A percentile compares a stretch with the other conserved stretches of the same genome.
These are phyloP conservation scores for Alloascoidea hylecoeti DNA, from an alignment of 805 yeast species.

Conservation along the genomic window DNA sequence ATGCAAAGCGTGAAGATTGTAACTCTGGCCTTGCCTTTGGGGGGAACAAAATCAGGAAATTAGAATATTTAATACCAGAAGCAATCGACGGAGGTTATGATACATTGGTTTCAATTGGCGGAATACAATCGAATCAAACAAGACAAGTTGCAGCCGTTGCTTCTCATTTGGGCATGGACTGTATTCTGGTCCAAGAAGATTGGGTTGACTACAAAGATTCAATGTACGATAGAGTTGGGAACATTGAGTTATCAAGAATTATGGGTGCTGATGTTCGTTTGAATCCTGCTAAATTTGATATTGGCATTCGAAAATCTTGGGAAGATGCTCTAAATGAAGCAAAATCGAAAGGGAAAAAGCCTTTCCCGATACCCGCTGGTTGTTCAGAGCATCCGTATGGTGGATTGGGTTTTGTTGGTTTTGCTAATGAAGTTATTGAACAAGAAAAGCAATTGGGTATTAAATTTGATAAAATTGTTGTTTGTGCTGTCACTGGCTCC, in stretches of 20 bases:
- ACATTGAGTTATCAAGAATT: constrained; percentile 21
- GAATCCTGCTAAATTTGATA: constrained; percentile 20
- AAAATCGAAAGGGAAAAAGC: constrained; percentile 17
- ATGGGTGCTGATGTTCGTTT: constrained; percentile 22
- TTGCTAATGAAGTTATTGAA: constrained; percentile 19
- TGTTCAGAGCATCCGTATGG: constrained; percentile 22
- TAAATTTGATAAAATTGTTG: constrained; percentile 20
- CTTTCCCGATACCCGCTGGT: constrained; percentile 23
- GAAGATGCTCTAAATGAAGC: constrained; percentile 17
- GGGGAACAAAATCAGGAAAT: constrained; percentile 19
- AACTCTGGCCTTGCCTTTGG: constrained; percentile 22
- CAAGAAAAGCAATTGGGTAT: constrained; percentile 20
- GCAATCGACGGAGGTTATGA: constrained; percentile 19
- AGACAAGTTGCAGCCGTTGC: constrained; percentile 23
- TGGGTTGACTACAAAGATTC: constrained; percentile 22
- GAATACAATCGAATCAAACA: constrained; percentile 21
- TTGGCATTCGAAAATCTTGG: constrained; percentile 21
- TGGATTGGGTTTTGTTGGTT: constrained; percentile 22
- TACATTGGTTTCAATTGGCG: constrained; percentile 21
- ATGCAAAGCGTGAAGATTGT: constrained; percentile 21
- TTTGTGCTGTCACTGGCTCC: constrained; percentile 17
- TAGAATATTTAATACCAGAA: constrained; percentile 20
- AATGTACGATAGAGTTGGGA: constrained; percentile 21
- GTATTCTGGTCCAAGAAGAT: constrained; percentile 21
- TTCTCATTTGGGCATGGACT: constrained; percentile 20